Evolutionary conservation across 345 rosid species (phyloP).

Genomic region (Populus deltoides): DNA sequence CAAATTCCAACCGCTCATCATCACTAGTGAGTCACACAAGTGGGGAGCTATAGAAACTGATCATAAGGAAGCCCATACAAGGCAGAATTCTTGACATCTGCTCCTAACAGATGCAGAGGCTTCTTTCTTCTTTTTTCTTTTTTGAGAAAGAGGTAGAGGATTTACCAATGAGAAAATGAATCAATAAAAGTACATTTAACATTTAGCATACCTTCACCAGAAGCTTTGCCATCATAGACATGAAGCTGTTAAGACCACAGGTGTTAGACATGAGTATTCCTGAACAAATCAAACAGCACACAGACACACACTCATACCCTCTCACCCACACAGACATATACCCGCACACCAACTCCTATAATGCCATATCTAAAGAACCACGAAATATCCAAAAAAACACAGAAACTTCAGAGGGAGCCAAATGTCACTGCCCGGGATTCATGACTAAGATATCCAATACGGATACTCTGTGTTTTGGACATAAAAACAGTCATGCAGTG

Average conservation of each 20-base stretch:
- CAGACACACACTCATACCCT: background rate
- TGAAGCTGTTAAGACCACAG: constrained; percentile 61
- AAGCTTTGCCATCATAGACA: constrained; percentile 70
- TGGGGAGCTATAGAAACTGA: background rate
- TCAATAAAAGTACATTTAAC: background rate
- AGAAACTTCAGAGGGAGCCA: background rate
- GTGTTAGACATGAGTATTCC: background rate
- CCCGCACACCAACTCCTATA: background rate
- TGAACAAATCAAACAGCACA: background rate
- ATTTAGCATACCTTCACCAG: constrained; percentile 59
- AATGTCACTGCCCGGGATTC: background rate
- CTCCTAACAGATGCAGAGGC: background rate
- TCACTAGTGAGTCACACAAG: background rate
- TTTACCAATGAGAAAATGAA: background rate
- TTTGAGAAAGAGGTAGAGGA: background rate
- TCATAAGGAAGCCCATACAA: background rate
- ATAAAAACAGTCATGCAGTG: background rate
- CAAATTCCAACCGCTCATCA: background rate
- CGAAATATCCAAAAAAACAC: background rate
- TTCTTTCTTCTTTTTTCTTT: background rate
- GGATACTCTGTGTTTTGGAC: background rate
- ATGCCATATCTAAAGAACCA: background rate
- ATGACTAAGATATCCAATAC: background rate
- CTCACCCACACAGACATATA: background rate
- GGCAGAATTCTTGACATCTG: background rate